Evolutionary conservation across 495 filamentous ascomycete species (phyloP), one percentile per base, ranked within the genome.

Genomic region (Neurospora africana): DNA sequence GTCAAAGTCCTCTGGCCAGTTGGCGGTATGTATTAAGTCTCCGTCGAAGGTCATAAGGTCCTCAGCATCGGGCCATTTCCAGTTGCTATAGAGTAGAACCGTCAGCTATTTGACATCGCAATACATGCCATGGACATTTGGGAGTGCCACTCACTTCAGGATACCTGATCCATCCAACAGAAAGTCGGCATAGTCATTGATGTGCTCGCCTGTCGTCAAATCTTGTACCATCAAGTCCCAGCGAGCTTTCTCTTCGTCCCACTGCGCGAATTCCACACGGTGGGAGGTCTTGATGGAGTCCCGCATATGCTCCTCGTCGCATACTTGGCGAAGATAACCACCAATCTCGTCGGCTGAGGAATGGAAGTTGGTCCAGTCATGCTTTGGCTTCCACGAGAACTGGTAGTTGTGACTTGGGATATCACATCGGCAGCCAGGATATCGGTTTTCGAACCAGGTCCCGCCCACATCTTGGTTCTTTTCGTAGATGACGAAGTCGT

Each of bases 391-490:
- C 83, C 88, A 89, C 23, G 85, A 83, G 74, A 88, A 85, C 75
- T 86, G 84, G 70, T 87, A 87, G 74, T 84, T 84, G 76, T 87
- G 85, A 71, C 83, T 84, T 21, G 87, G 87, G 53, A 88, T 77
- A 74, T 88, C 87, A 77, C 87, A 88, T 73, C 79, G 77, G 73
- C 85, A 87, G 68, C 85, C 86, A 0, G 86, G 86, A 71, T 89
- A 89, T 17, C 82, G 79, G 75, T 89, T 89, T 76, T 89, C 87
- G 68, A 84, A 81, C 87, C 87, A 89, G 1, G 87, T 88, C 10
- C 87, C 87, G 27, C 86, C 87, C 69, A 88, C 83, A 67, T 91
- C 91, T 1, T 78, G 77, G 74, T 94, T 94, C 85, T 94, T 94
- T 78, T 95, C 92, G 79, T 93, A 95, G 47, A 93, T 85, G 39